A percentile compares a stretch with the other conserved stretches of the same genome.
phyloP scores from a whole-genome alignment of 148 eudicot species.

The Persicaria tinctoria region DNA sequence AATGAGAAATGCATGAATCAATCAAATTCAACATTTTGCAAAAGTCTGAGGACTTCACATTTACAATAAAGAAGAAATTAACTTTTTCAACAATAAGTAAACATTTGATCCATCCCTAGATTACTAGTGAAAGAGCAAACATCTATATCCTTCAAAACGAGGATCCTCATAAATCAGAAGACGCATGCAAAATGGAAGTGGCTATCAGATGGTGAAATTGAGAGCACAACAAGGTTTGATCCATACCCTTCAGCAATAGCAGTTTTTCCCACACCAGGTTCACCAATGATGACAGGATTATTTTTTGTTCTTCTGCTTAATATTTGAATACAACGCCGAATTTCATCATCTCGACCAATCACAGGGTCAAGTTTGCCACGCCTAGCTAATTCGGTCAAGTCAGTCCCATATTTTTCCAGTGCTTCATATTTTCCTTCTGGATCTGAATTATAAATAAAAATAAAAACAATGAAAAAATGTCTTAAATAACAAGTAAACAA shows the following conservation, averaged over 20 bases:
- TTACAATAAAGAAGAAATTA: background rate
- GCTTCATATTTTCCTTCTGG: conserved; percentile 96
- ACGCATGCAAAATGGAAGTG: background rate
- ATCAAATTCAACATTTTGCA: no score
- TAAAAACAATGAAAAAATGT: background rate
- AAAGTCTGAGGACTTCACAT: background rate
- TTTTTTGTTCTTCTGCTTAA: conserved; percentile 89
- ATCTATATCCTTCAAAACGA: background rate
- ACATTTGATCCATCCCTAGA: background rate
- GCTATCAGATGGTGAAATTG: conserved; percentile 6
- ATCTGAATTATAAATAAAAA: conserved; percentile 30
- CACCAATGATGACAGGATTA: conserved; percentile 98
- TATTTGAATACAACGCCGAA: conserved; percentile 93
- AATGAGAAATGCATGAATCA: background rate
- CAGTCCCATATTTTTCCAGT: conserved; percentile 89
- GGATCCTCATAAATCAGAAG: background rate
- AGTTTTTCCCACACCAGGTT: conserved; percentile 99
- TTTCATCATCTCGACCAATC: conserved; percentile 96
- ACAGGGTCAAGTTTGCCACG: conserved; percentile 98
- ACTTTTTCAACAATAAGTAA: background rate
- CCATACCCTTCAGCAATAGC: conserved; percentile 98
- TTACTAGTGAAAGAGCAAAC: background rate
- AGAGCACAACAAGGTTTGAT: background rate
- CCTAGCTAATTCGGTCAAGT: conserved; percentile 87
- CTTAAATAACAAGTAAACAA: background rate